Evolutionary conservation across 768 basidiomycete genomes (phyloP).

Genomic region (Cystofilobasidium capitatum): DNA sequence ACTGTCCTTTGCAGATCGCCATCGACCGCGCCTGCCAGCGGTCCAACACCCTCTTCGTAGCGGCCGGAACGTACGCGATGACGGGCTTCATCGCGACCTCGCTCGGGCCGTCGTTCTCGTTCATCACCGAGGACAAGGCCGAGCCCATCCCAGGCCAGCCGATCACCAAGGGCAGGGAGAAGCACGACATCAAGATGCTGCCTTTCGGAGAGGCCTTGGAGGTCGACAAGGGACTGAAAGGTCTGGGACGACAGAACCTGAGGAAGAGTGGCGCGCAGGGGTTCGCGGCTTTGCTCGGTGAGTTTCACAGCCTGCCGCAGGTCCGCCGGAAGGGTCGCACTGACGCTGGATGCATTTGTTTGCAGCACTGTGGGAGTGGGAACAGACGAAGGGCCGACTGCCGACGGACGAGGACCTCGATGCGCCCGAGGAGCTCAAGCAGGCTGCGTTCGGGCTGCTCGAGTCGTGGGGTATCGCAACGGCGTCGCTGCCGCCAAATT

Average conservation of each 20-base stretch:
- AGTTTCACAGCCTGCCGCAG: conserved; percentile 15
- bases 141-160: not conserved
- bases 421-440: not conserved
- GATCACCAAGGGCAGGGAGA: not conserved
- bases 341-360: not conserved
- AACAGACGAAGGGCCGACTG: not conserved
- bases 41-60: conserved; percentile 69
- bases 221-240: not conserved
- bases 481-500: not conserved
- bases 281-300: conserved; percentile 50
- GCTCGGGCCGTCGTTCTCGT: conserved; percentile 66
- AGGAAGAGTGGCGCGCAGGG: not conserved
- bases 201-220: not conserved
- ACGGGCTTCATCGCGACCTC: conserved; percentile 93
- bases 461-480: not conserved
- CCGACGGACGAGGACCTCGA: not conserved
- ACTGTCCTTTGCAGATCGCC: conserved; percentile 47
- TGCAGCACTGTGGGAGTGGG: conserved; percentile 24
- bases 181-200: not conserved
- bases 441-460: not conserved
- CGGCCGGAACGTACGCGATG: conserved; percentile 83
- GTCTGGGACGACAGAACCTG: conserved; percentile 1
- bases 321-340: not conserved
- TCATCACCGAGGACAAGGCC: conserved; percentile 46
- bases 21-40: conserved; percentile 73